Base-by-base conservation (phyloP, 768 basidiomycete genomes). In the Inosperma sp. region DNA sequence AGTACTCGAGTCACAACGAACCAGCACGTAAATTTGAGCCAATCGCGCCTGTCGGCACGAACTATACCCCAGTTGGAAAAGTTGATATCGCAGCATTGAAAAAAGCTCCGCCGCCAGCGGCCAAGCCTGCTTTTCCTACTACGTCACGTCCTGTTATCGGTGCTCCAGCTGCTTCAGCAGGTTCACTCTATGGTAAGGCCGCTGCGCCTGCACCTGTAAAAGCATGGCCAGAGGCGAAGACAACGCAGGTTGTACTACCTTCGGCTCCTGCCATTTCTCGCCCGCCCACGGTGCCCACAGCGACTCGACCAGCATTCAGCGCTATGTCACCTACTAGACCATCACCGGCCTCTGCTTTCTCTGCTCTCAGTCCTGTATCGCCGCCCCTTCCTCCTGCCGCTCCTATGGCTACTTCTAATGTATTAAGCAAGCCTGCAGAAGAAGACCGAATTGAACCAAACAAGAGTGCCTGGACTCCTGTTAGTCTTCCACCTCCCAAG, bases 391-490 rank as follows among this genome's bases (percentile, higher is more conserved):
- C 58, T 23, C 54, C 56, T 14, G 53, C 56, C 3, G 53, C 62
- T 13, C 27, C 57, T 0, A 73, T 74, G n/a, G 56, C 61, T 3
- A 57, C 81, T 3, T 78, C 84, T 0, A 75, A 66, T 29, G 59
- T 69, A 0, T 75, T 84, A 0, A 76, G 81, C 0, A 91, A 88
- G 58, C 86, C 89, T 10, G 68, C 75, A 0, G 83, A 84, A 49
- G 87, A 93, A 0, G 90, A 94, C 66, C 82, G 82, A 4, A 94
- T 95, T 57, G 86, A 75, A 1, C 89, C 89, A 2, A 84, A 93
- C 16, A 88, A 93, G 42, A 91, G 93, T 0, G 79, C 86, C 0
- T 97, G 93, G 64, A 88, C 84, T 1, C 95, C 95, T 2, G 91
- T 98, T 52, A 80, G 80, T 45, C 76, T 98, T 7, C 78, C 83